These are phyloP conservation scores for Gossypium gossypioides DNA, from an alignment of 441 rosid species.

Conservation along the genomic window DNA sequence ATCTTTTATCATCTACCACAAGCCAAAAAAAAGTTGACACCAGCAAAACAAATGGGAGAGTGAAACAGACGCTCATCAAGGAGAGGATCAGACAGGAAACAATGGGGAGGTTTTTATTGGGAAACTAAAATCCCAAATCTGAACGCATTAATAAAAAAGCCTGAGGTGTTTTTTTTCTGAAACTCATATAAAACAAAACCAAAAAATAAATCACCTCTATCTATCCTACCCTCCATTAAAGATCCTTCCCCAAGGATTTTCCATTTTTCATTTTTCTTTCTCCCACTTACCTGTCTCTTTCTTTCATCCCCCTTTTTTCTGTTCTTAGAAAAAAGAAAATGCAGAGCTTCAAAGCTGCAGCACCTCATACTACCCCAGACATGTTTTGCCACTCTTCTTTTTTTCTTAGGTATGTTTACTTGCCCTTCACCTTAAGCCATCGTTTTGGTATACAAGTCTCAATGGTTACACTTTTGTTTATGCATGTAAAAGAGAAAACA, in stretches of 20 bases:
- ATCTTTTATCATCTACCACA: no score
- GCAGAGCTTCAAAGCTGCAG: slow-evolving; percentile 67
- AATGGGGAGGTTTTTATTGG: slow-evolving; percentile 35
- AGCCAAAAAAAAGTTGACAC: no score
- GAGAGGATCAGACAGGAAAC: not conserved
- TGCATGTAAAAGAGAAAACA: not conserved
- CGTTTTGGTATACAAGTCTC: not conserved
- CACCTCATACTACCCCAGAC: slow-evolving; percentile 41
- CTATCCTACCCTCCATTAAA: slow-evolving; percentile 20
- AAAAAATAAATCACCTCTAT: not conserved
- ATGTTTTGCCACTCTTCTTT: slow-evolving; percentile 52
- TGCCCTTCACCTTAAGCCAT: not conserved
- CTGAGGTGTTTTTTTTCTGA: slow-evolving; percentile 3
- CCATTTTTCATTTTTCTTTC: not conserved
- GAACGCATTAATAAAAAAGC: slow-evolving; percentile 33
- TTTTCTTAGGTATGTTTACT: slow-evolving; percentile 47
- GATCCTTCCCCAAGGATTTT: slow-evolving; percentile 20
- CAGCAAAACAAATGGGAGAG: slow-evolving; percentile 4
- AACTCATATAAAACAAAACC: not conserved
- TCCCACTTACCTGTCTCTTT: slow-evolving; percentile 10
- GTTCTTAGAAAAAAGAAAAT: slow-evolving; percentile 18
- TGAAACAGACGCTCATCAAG: slow-evolving; percentile 24
- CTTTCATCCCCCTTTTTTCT: not conserved
- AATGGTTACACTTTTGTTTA: not conserved
- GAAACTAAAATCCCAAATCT: slow-evolving; percentile 72